Base-by-base conservation (phyloP, 2,329 filamentous ascomycete genomes). In the Biscogniauxia sp. region DNA sequence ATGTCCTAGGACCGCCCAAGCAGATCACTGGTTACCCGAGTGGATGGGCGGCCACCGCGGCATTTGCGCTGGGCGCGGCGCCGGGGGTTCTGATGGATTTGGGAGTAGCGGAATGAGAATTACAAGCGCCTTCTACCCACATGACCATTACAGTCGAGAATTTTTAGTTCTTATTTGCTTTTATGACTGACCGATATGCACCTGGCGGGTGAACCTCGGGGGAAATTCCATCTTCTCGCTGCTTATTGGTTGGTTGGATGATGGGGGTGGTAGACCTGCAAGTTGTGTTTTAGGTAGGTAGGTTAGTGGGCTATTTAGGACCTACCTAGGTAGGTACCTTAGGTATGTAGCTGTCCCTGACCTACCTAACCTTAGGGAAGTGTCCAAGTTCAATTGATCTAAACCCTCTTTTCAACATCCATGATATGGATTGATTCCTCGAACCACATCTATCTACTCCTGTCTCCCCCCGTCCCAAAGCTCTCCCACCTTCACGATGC, bases 31-130 rank as follows among this genome's bases (percentile, higher is more conserved):
- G 87, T 82, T 89, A 75, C 87, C 87, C 82, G 71, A 81, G 80
- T 82, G 86, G 88, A 85, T 88, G 84, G 81, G 77, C 74, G 76
- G 60, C 80, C 85, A 85, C 86, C 86, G 84, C 84, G 68, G 81
- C 84, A 81, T 88, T 89, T 87, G 86, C 79, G 78, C 83, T 85
- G 86, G 86, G 84, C 86, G 84, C 81, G 77, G 78, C 73, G 61
- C 74, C 72, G 76, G 76, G 78, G 80, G 79, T 79, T 81, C 81
- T 81, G 66, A 83, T 77, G 80, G 83, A 78, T 78, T 81, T 82
- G 82, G 81, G 79, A 77, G 74, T 77, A 74, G 73, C 72, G 72
- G 74, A 73, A 74, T 65, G 76, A 82, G 80, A 77, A 72, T 79
- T 77, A 71, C 74, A 80, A 83, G 79, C 76, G 80, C 77, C 83